Conservation (phyloP, 441 rosid species). For the Breynia disticha region DNA sequence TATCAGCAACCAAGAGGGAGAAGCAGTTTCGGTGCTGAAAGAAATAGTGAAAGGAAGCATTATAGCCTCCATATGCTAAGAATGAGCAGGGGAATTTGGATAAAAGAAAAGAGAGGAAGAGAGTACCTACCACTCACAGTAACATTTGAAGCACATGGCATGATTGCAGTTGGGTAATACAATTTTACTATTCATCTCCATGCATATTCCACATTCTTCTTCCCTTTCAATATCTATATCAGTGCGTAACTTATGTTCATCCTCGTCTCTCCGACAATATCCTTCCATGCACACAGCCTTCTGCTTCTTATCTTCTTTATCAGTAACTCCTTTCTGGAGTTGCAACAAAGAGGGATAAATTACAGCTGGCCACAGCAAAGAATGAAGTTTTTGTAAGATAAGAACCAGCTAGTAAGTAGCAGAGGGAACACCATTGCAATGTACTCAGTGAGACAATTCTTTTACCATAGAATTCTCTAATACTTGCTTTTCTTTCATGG, state of each 20-base stretch:
- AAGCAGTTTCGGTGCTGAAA: too few species aligned
- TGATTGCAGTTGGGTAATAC: conserved; percentile 59
- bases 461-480: conserved; percentile 57
- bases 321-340: conserved; percentile 52
- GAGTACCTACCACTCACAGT: conserved; percentile 46
- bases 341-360: conserved; percentile 59
- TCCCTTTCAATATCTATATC: conserved; percentile 52
- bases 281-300: conserved; percentile 42
- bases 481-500: conserved; percentile 62
- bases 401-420: neutral
- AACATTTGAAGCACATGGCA: conserved; percentile 58
- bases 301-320: conserved; percentile 50
- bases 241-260: conserved; percentile 17
- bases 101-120: conserved; percentile 2
- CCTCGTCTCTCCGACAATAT: conserved; percentile 45
- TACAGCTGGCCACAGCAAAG: conserved; percentile 31
- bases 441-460: neutral
- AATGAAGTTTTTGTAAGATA: conserved; percentile 5
- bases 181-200: conserved; percentile 53
- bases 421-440: neutral
- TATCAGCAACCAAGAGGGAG: too few species aligned
- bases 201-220: conserved; percentile 67
- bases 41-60: too few species aligned
- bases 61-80: too few species aligned
- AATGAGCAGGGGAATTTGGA: neutral